phyloP scores from a whole-genome alignment of 331 rosid genomes.

The Saraca asoca region DNA sequence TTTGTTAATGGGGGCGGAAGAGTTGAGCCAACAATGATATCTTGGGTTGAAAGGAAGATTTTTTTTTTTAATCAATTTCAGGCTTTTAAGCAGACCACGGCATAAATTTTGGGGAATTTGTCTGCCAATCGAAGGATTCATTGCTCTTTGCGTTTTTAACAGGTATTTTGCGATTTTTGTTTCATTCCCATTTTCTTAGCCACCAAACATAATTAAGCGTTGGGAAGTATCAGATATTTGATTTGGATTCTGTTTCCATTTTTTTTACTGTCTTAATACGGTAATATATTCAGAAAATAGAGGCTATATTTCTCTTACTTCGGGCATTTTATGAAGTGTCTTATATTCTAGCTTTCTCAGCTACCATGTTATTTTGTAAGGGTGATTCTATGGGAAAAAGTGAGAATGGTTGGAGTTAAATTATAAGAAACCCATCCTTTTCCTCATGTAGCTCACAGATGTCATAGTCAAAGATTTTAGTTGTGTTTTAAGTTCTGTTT shows the following conservation, averaged over 20 bases:
- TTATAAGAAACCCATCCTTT: conserved; percentile 13
- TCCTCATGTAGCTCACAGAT: conserved; percentile 9
- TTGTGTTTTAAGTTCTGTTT: conserved; percentile 7
- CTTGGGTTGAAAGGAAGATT: conserved; percentile 17
- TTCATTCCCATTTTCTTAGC: conserved; percentile 5
- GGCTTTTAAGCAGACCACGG: neutral
- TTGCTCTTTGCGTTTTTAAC: conserved; percentile 6
- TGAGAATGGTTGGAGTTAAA: neutral
- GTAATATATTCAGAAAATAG: too few species aligned
- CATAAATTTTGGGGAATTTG: neutral
- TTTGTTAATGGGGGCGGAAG: conserved; percentile 21
- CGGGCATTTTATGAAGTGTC: too few species aligned
- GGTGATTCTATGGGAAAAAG: too few species aligned
- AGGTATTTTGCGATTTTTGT: neutral
- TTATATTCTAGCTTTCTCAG: too few species aligned
- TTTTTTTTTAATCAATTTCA: conserved; percentile 7
- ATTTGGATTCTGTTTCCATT: conserved; percentile 29
- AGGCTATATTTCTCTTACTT: too few species aligned
- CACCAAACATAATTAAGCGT: conserved; percentile 32
- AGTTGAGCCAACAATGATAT: conserved; percentile 5
- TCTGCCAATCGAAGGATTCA: conserved; percentile 16
- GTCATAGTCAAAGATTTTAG: neutral
- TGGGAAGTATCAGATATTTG: neutral
- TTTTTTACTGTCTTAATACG: conserved; percentile 4
- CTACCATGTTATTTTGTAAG: too few species aligned